These are phyloP conservation scores for Sorghum bicolor DNA, from an alignment of 176 grass and related monocot species.

Conservation along the genomic window Sorghum_bicolor_NCBIv3 NC_012870.2:31655001-31655500, in stretches of 20 bases:
- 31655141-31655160: constrained; percentile 34
- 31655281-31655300: constrained; percentile 4
- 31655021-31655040: constrained; percentile 60
- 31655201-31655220: constrained; percentile 59
- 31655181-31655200: constrained; percentile 64
- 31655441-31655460: constrained; percentile 61
- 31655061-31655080: constrained; percentile 66
- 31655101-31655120: constrained; percentile 99
- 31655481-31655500: constrained; percentile 65
- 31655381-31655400: constrained; percentile 30
- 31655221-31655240: constrained; percentile 8
- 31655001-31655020: constrained; percentile 82
- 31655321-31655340: constrained; percentile 73
- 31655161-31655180: constrained; percentile 63
- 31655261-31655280: neutral
- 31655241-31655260: neutral
- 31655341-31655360: constrained; percentile 61
- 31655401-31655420: constrained; percentile 49
- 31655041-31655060: constrained; percentile 57
- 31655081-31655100: constrained; percentile 96
- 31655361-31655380: constrained; percentile 41
- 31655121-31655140: constrained; percentile 57
- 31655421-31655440: constrained; percentile 81
- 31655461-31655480: constrained; percentile 74
- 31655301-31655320: constrained; percentile 93